phyloP scores from a whole-genome alignment of 2,329 filamentous ascomycete genomes.

The Paecilomyces dactylethromorphus region DNA sequence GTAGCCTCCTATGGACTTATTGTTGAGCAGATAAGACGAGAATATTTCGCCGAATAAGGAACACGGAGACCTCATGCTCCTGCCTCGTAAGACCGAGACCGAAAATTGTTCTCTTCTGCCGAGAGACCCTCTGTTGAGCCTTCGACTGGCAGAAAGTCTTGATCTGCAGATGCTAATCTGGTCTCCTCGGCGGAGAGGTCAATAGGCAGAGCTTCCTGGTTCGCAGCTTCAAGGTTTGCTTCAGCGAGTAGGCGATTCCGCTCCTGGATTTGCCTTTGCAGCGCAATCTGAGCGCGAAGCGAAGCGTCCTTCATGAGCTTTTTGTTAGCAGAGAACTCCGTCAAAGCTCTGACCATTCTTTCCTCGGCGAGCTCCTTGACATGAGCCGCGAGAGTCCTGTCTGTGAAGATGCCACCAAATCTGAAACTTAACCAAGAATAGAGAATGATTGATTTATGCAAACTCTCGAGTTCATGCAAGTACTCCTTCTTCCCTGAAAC shows the following conservation, averaged over 20 bases:
- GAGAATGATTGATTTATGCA: constrained; percentile 76
- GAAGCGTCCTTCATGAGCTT: constrained; percentile 33
- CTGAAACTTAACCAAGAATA: constrained; percentile 94
- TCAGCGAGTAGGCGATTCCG: constrained; percentile 19
- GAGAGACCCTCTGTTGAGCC: neutral
- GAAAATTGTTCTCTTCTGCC: neutral
- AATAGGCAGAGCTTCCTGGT: constrained; percentile 7
- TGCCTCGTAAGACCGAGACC: neutral
- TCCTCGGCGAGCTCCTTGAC: constrained; percentile 71
- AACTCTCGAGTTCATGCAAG: constrained; percentile 61
- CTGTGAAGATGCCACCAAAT: constrained; percentile 72
- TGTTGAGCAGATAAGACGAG: neutral
- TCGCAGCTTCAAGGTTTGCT: constrained; percentile 9
- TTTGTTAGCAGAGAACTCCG: constrained; percentile 47
- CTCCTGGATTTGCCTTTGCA: constrained; percentile 28
- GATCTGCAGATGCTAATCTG: neutral
- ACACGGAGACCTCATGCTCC: neutral
- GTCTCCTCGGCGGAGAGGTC: constrained; percentile 13
- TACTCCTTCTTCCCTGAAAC: constrained; percentile 46
- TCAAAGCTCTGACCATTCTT: constrained; percentile 61
- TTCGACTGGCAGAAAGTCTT: neutral
- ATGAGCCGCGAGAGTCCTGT: constrained; percentile 68
- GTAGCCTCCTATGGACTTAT: neutral
- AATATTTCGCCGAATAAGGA: neutral
- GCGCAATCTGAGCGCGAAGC: constrained; percentile 27